Evolutionary conservation across 352 stramenopile species (phyloP), one percentile per base, ranked within the genome.

Genomic region (Phytophthora ramorum): DNA sequence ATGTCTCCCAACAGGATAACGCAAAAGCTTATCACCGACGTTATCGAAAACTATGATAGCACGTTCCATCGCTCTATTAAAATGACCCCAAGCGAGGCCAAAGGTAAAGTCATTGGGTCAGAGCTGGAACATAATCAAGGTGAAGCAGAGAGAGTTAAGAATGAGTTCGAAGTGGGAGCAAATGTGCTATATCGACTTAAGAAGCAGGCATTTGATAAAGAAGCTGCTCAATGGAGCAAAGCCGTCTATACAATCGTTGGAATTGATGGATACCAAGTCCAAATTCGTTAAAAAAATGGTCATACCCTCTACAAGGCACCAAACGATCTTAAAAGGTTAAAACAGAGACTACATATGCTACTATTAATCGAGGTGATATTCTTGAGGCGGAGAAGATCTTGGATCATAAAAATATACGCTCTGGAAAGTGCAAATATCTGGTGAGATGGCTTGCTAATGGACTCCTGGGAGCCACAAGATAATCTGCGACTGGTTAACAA

Each of bases 41-140:
- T 73, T n/a, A 76, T 79, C 14, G 13, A 43, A 20, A 81, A 79
- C 40, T 81, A 81, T 48, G 79, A 83, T 46, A 73, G 20, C 17
- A 79, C 75, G 17, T 30, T 67, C 47, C 64, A 83, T 53, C 40
- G 43, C 13, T 50, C 58, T 0, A 76, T 79, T 43, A 16, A 52
- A 34, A 54, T 44, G 48, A 75, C 60, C 20, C 69, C 73, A 34
- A 71, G 66, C 20, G 49, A 69, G 34, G 66, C 65, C 34, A 66
- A 75, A 46, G 62, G 73, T 37, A 71, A 75, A 48, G 66, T 76
- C 9, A 70, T 71, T 32, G 45, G 51, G 22, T 0, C 32, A 19
- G 71, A 67, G 17, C 10, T 75, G 2, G 26, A 37, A 41, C 66
- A 78, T 58, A 81, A 77, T 47, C 47, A 75, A 59, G 59, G 16